Percentiles rank a stretch among this genome's conserved stretches.
phyloP scores from a whole-genome alignment of 306 rosid species.

The Fragaria vesca region DNA sequence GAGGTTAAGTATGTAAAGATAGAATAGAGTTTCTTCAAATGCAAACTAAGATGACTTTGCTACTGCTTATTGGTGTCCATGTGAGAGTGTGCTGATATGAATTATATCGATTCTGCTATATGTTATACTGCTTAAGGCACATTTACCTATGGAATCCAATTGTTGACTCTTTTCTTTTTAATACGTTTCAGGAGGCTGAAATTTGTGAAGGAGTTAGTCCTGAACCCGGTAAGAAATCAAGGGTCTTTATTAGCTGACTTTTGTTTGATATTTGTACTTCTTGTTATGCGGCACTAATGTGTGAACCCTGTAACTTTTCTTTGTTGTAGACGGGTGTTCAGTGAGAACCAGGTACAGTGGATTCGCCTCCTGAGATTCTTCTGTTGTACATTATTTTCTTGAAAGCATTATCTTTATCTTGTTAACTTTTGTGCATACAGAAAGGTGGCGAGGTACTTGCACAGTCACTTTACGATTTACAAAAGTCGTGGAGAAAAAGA shows the following conservation, averaged over 20 bases:
- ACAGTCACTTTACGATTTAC: conserved; percentile 33
- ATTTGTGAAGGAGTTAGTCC: conserved; percentile 32
- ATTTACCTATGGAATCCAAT: conserved; percentile 1
- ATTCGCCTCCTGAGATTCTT: conserved; percentile 21
- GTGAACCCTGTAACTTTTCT: conserved; percentile 31
- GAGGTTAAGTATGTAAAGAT: conserved; percentile 59
- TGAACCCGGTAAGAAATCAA: conserved; percentile 46
- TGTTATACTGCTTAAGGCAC: conserved; percentile 1
- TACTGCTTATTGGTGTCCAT: neutral
- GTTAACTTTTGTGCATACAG: conserved; percentile 42
- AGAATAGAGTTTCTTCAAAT: conserved; percentile 7
- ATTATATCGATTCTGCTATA: neutral
- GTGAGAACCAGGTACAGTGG: conserved; percentile 64
- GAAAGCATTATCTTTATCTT: conserved; percentile 15
- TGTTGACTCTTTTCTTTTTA: neutral
- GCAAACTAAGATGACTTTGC: neutral
- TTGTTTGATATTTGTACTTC: conserved; percentile 19
- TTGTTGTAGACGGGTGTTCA: conserved; percentile 66
- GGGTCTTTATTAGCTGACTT: conserved; percentile 13
- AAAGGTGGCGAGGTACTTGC: conserved; percentile 52
- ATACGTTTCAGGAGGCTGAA: conserved; percentile 45
- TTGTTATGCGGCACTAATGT: conserved; percentile 16
- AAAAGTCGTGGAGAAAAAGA: conserved; percentile 29
- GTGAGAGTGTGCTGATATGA: neutral
- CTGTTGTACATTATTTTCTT: conserved; percentile 12